phyloP scores from a whole-genome alignment of 2,329 filamentous ascomycete genomes.

The Neonectria hederae region DNA sequence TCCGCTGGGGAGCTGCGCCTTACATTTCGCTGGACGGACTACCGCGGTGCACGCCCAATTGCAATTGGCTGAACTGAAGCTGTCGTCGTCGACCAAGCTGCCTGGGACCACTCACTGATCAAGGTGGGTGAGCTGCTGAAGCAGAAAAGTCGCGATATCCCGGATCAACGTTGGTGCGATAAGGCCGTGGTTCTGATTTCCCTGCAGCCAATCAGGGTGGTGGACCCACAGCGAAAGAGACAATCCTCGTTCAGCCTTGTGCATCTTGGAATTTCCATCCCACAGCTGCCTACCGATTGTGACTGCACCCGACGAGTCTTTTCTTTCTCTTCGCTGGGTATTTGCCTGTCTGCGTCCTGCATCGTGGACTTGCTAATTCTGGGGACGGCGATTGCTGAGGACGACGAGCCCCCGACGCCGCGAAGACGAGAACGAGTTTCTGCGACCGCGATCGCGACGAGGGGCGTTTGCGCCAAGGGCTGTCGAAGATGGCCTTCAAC shows the following conservation, averaged over 20 bases:
- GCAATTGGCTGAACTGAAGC: slow-evolving; percentile 32
- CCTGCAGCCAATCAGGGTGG: slow-evolving; percentile 23
- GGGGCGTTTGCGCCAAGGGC: slow-evolving; percentile 25
- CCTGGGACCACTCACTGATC: slow-evolving; percentile 1
- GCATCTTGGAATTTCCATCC: slow-evolving; percentile 30
- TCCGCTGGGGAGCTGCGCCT: not conserved
- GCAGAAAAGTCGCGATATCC: slow-evolving; percentile 40
- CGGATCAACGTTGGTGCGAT: slow-evolving; percentile 47
- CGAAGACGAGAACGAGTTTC: slow-evolving; percentile 5
- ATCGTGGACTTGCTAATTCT: not conserved
- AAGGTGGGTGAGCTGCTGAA: slow-evolving; percentile 26
- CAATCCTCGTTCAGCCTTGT: slow-evolving; percentile 39
- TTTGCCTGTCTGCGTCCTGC: not conserved
- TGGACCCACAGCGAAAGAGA: slow-evolving; percentile 37
- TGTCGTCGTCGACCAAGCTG: slow-evolving; percentile 31
- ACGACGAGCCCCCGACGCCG: not conserved
- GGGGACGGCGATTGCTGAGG: slow-evolving; percentile 1
- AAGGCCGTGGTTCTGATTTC: slow-evolving; percentile 23
- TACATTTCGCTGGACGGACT: slow-evolving; percentile 36
- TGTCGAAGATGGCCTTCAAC: slow-evolving; percentile 64
- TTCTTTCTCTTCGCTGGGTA: not conserved
- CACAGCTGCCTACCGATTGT: slow-evolving; percentile 21
- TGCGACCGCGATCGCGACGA: slow-evolving; percentile 24
- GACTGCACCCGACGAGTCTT: slow-evolving; percentile 4
- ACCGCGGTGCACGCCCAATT: slow-evolving; percentile 32